Evolutionary conservation across 1,284 basidiomycete species (phyloP), one percentile per base, ranked within the genome.

Genomic region (Naganishia liquefaciens): DNA sequence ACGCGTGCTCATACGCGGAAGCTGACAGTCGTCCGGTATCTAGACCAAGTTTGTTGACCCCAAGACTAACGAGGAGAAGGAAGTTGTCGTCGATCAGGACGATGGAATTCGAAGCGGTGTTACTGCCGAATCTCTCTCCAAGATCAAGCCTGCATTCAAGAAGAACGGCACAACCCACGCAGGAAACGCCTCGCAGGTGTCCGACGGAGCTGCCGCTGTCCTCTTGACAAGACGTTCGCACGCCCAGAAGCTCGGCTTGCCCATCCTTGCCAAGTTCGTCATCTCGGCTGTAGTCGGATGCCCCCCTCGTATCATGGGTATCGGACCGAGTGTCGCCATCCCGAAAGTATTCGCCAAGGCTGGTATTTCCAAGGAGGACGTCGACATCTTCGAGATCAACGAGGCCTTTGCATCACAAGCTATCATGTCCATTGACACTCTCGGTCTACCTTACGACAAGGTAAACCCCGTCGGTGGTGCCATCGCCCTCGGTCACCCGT

Each of bases 91-190:
- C 46, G 88, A 90, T 75, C 74, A 81, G 27, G 96, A 99, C 76
- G 96, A 99, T 75, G 96, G 95, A 65, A 87, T 99, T 69, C 84
- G 93, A 39, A 88, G 88, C 30, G 95, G 93, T 66, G 92, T 97
- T 65, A 98, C 94, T 4, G 84, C 85, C 63, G 89, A 93, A 82
- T 87, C 85, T 70, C 82, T 99, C 63, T 79, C 80, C 62, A 98
- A 96, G 84, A 85, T 99, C 73, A 98, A 95, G 83, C 92, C 95
- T 10, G 90, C 92, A 7, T 99, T 99, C 81, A 80, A 82, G 66
- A 89, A 91, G 81, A 86, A 87, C 46, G 96, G 96, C n/a, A 80
- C 84, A 21, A 97, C 96, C 2, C 93, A 96, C 75, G 96, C 95
- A 53, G 84, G 84, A 53, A 94, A 91, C 77, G 89, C 91, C 0